A percentile compares a stretch with the other conserved stretches of the same genome.
Evolutionary conservation across 352 stramenopile genomes (phyloP).

Genomic region (Phytophthora sp.): DNA sequence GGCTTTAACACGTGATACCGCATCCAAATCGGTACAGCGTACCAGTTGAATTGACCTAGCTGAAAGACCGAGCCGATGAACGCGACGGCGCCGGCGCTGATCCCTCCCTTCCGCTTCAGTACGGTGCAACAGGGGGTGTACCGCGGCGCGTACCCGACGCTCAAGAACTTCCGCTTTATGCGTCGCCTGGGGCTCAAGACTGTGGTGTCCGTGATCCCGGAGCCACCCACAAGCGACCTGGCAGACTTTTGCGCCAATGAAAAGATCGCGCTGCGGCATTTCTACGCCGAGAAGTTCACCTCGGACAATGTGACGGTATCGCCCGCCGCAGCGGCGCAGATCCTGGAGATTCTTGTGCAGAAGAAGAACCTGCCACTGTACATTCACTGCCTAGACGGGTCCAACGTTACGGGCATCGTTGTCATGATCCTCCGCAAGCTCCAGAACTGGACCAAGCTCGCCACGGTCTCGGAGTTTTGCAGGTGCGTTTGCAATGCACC

Average conservation of each 20-base stretch:
- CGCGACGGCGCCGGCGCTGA: conserved; percentile 69
- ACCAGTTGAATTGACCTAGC: conserved; percentile 6
- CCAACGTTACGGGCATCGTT: conserved; percentile 88
- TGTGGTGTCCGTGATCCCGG: conserved; percentile 81
- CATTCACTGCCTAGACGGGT: conserved; percentile 88
- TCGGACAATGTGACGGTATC: conserved; percentile 88
- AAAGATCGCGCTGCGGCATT: conserved; percentile 76
- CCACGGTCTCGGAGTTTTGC: conserved; percentile 85
- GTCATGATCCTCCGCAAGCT: conserved; percentile 89
- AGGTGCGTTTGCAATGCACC: conserved; percentile 26
- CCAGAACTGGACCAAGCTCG: conserved; percentile 89
- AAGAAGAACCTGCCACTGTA: conserved; percentile 84
- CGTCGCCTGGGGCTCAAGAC: conserved; percentile 75
- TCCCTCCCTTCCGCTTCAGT: conserved; percentile 89
- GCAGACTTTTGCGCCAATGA: conserved; percentile 74
- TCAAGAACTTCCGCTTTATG: conserved; percentile 89
- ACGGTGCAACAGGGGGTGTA: conserved; percentile 83
- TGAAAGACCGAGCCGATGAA: conserved; percentile 28
- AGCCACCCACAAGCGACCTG: conserved; percentile 79
- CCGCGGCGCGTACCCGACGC: conserved; percentile 82
- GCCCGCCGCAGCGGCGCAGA: conserved; percentile 71
- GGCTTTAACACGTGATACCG: conserved; percentile 21
- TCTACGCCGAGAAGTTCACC: conserved; percentile 89
- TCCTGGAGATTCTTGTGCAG: conserved; percentile 81
- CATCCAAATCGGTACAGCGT: conserved; percentile 30